Conservation (phyloP, 2,329 filamentous ascomycete species). For the Verticillium alfalfae region DNA sequence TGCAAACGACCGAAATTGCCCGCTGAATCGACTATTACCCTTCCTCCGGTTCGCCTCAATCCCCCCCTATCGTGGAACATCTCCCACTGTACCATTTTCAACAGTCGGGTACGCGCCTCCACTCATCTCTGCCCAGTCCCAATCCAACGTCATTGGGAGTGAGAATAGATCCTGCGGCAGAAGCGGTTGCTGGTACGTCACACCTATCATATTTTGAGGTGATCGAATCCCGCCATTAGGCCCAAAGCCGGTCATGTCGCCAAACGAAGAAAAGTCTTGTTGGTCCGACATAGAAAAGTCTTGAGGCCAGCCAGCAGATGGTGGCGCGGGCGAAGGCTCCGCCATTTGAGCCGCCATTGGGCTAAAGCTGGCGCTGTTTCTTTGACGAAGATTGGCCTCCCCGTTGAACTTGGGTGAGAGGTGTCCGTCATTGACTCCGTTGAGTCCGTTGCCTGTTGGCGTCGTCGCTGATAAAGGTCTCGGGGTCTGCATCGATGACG, state of each 20-base stretch:
- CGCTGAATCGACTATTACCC: background rate
- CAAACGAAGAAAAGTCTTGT: slow-evolving; percentile 36
- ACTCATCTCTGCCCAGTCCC: slow-evolving; percentile 70
- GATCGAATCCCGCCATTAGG: slow-evolving; percentile 25
- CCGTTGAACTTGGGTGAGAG: slow-evolving; percentile 12
- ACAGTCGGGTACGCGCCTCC: slow-evolving; percentile 60
- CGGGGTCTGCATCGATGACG: slow-evolving; percentile 18
- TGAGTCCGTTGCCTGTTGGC: slow-evolving; percentile 16
- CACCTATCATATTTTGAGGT: slow-evolving; percentile 20
- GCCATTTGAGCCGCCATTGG: slow-evolving; percentile 31
- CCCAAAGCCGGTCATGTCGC: slow-evolving; percentile 39
- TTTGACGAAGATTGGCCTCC: slow-evolving; percentile 7
- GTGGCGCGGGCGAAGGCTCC: slow-evolving; percentile 38
- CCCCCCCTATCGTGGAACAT: background rate
- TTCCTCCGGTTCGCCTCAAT: background rate
- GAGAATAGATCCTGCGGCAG: slow-evolving; percentile 92
- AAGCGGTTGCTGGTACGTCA: slow-evolving; percentile 71
- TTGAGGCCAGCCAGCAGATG: slow-evolving; percentile 40
- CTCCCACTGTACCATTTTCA: slow-evolving; percentile 52
- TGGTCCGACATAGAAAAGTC: slow-evolving; percentile 31
- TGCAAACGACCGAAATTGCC: background rate
- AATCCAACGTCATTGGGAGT: slow-evolving; percentile 93
- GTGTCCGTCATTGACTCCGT: slow-evolving; percentile 10
- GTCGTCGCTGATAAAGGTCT: slow-evolving; percentile 19
- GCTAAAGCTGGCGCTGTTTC: slow-evolving; percentile 15